Conservation (phyloP, 495 filamentous ascomycete genomes). For the Hypoxylon fuscum region DNA sequence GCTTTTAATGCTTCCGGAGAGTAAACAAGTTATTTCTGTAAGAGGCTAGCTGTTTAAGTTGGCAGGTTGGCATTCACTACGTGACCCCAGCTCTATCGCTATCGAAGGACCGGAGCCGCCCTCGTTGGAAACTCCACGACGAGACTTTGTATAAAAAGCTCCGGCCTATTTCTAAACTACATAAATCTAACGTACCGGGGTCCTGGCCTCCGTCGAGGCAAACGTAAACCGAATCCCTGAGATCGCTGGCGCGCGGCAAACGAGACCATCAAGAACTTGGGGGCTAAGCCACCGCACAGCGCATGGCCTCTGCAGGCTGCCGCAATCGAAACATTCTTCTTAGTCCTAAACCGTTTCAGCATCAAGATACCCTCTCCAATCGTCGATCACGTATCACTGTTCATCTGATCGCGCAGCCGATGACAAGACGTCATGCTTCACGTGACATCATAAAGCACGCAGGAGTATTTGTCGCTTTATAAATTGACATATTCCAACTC, state of each 20-base stretch:
- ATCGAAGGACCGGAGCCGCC: too few species aligned
- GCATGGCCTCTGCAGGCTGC: slow-evolving; percentile 1
- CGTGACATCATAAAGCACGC: not conserved
- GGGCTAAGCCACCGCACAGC: slow-evolving; percentile 1
- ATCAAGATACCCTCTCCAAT: slow-evolving; percentile 14
- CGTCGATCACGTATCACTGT: slow-evolving; percentile 23
- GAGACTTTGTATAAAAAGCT: too few species aligned
- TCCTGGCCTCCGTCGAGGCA: not conserved
- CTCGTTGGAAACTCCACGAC: too few species aligned
- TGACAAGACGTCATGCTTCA: slow-evolving; percentile 20
- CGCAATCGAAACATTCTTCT: slow-evolving; percentile 11
- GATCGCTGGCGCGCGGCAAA: slow-evolving; percentile 26
- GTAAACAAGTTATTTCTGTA: too few species aligned
- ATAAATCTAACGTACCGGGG: not conserved
- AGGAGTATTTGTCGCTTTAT: not conserved
- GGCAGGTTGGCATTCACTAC: too few species aligned
- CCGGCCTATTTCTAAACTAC: not conserved
- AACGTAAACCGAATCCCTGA: too few species aligned
- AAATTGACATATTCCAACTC: too few species aligned
- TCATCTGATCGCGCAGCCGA: slow-evolving; percentile 25
- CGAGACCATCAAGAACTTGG: not conserved
- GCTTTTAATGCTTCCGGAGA: too few species aligned
- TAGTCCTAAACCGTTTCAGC: slow-evolving; percentile 30
- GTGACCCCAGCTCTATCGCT: too few species aligned
- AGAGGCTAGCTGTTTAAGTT: too few species aligned